Base-by-base conservation (phyloP, 2,329 filamentous ascomycete genomes). In the Fusarium haematococcum region DNA sequence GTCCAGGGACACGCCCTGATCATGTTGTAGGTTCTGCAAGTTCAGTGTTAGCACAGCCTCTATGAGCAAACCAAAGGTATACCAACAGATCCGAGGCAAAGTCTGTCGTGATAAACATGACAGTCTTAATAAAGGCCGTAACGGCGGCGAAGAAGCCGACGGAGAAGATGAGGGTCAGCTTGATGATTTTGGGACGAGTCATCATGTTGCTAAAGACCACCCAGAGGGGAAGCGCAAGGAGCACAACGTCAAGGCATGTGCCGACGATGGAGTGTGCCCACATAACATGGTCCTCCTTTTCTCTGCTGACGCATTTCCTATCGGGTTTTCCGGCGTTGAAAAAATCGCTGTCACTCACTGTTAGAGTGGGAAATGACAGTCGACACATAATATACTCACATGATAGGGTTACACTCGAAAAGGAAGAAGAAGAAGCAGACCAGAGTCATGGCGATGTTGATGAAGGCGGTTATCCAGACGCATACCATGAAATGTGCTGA, bases 101-200 rank as follows among this genome's bases (percentile, higher is more conserved):
- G 78, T 73, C 80, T 18, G 79, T 77, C 23, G 75, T 81, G 9
- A 78, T 50, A n/a, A 85, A 79, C 50, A 84, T 74, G 35, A 71
- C 69, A n/a, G 84, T 75, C n/a, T 84, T 81, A 2, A 85, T 78
- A 30, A 86, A 79, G 1, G 83, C 82, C 0, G 83, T 83, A 13
- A 79, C 69, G 20, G 84, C 76, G 39, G 80, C 81, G 66, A 85
- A 83, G 6, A 83, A 64, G 20, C 82, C 84, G 9, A 85, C 76
- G 25, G 78, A 78, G 45, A 86, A 81, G 18, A 85, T 75, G 20
- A 84, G 69, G 10, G 82, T 77, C 5, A 85, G 79, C 52, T 80
- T 81, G 14, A 84, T 61, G 5, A 75, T 80, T 63, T 80, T 80
- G 20, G 72, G 66, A 0, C 81, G 81, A 52, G 77, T 82, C 61